Percentiles rank a stretch among this genome's conserved stretches.
These are phyloP conservation scores for Phaeosphaeria sp. DNA, from an alignment of 2,329 filamentous ascomycete species.

Conservation along the genomic window DNA sequence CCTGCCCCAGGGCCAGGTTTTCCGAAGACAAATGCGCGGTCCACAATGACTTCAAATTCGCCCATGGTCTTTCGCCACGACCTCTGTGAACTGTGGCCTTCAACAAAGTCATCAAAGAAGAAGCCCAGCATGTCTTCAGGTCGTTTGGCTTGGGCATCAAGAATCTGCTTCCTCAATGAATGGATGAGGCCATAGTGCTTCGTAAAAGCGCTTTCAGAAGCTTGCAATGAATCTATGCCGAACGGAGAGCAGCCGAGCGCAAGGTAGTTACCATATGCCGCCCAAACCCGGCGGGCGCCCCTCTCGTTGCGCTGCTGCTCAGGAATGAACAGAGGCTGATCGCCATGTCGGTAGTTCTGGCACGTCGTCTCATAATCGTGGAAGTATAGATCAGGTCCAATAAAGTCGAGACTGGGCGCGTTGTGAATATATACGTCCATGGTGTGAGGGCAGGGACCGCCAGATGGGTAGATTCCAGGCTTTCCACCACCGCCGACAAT, in stretches of 20 bases:
- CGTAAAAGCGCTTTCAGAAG: conserved; percentile 41
- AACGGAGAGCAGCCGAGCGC: conserved; percentile 30
- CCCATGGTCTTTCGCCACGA: conserved; percentile 42
- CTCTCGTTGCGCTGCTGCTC: conserved; percentile 59
- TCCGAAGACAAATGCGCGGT: conserved; percentile 56
- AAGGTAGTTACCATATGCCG: conserved; percentile 30
- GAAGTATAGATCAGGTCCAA: conserved; percentile 58
- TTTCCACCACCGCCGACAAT: conserved; percentile 52
- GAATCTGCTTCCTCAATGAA: conserved; percentile 43
- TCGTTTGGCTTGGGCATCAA: conserved; percentile 50
- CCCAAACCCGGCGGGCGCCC: conserved; percentile 33
- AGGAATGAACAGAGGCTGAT: conserved; percentile 59
- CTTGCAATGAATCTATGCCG: conserved; percentile 51
- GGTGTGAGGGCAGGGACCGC: conserved; percentile 51
- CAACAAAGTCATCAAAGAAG: conserved; percentile 50
- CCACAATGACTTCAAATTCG: conserved; percentile 48
- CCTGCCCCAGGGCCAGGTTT: conserved; percentile 50
- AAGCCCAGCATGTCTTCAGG: conserved; percentile 47
- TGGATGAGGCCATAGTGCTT: conserved; percentile 52
- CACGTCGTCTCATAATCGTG: conserved; percentile 57
- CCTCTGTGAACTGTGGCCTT: conserved; percentile 35
- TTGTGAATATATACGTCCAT: conserved; percentile 55
- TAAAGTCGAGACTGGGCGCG: conserved; percentile 54
- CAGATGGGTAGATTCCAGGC: conserved; percentile 58
- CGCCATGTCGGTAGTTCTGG: conserved; percentile 51